Evolutionary conservation across 2,329 filamentous ascomycete species (phyloP), one percentile per base, ranked within the genome.

Genomic region (Bipolaris sorokiniana): DNA sequence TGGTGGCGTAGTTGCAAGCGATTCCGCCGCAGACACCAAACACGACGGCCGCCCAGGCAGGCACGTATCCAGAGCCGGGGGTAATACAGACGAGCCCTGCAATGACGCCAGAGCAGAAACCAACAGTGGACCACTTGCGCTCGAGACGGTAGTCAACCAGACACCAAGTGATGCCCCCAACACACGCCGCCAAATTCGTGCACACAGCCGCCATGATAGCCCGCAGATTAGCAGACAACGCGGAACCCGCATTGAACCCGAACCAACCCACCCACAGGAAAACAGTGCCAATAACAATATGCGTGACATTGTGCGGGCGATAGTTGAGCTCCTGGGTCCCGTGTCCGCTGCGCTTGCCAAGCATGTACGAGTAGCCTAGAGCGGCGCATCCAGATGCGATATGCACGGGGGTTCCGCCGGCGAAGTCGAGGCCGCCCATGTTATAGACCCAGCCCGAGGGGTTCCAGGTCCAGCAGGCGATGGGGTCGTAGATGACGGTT

Each of bases 241-340:
- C 92, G 15, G 89, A 92, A 63, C 92, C 92, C 48, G 90, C 91
- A 69, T 96, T 97, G 86, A 97, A 97, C 46, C 92, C 92, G 71
- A 96, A 96, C 92, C 92, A 97, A 51, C 92, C 92, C 15, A 96
- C 90, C 92, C 92, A 97, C 15, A 97, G 87, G 79, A 97, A 96
- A 45, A 96, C 91, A 3, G 92, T 96, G 28, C 92, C 92, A 54
- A 96, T 90, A 50, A 96, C 91, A 66, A 97, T 92, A 75, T 96
- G 91, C 3, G 92, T 95, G 45, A 96, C 91, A 69, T 96, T 96
- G 81, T 97, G 92, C 9, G 92, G 92, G 48, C 92, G 89, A 77
- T 94, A 96, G 80, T 96, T 96, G 68, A 96, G 83, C 76, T 94
- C 91, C 72, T 92, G 89, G 26, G 91, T 96, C 48, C 91, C 90